phyloP scores from a whole-genome alignment of 352 stramenopile genomes.

The Phytophthora palmivora region DNA sequence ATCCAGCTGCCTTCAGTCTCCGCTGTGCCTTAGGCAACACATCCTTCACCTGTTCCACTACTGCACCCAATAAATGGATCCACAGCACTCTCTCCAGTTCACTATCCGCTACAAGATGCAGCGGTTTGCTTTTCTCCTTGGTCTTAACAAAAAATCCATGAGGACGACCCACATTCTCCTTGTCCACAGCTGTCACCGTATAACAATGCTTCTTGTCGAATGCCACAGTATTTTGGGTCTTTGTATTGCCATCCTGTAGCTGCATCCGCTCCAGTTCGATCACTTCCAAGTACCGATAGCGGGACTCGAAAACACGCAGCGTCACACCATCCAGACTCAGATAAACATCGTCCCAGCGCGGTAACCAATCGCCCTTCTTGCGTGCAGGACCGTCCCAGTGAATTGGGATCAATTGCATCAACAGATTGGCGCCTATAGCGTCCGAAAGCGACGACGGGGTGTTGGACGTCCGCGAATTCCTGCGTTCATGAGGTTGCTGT shows the following conservation, averaged over 20 bases:
- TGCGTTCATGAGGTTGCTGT: slow-evolving; percentile 31
- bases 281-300: slow-evolving; percentile 54
- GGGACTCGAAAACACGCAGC: slow-evolving; percentile 78
- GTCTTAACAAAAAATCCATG: slow-evolving; percentile 67
- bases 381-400: slow-evolving; percentile 67
- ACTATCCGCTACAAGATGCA: slow-evolving; percentile 72
- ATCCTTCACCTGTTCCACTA: slow-evolving; percentile 61
- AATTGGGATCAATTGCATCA: slow-evolving; percentile 78
- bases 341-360: slow-evolving; percentile 78
- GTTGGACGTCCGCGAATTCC: slow-evolving; percentile 14
- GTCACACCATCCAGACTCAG: slow-evolving; percentile 66
- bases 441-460: slow-evolving; percentile 18
- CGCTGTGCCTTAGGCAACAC: slow-evolving; percentile 46
- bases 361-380: slow-evolving; percentile 83
- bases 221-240: neutral
- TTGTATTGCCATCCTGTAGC: slow-evolving; percentile 19
- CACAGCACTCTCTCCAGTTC: slow-evolving; percentile 80
- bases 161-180: slow-evolving; percentile 61
- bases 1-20: slow-evolving; percentile 29
- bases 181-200: slow-evolving; percentile 65
- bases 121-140: slow-evolving; percentile 57
- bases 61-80: slow-evolving; percentile 73
- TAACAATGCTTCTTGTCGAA: slow-evolving; percentile 54
- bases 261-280: slow-evolving; percentile 48
- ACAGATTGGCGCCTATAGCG: slow-evolving; percentile 34